These are phyloP conservation scores for Elymus sibiricus DNA, from an alignment of 176 grass and related monocot genomes.

Conservation along the genomic window DNA sequence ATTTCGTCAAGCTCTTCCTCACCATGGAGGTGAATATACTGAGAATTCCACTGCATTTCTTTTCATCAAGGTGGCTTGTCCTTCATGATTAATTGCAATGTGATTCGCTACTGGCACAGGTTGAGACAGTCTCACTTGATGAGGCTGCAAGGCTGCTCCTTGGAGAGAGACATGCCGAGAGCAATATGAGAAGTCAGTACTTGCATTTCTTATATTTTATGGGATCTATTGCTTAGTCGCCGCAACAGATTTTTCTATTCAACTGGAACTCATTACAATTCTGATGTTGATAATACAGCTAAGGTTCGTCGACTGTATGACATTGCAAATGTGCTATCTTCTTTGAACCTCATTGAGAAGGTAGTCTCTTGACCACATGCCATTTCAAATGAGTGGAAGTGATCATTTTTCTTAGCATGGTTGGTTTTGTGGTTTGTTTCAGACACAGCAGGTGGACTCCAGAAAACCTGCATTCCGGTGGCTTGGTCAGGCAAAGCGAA, in stretches of 20 bases:
- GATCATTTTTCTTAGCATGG: not conserved
- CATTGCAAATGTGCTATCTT: slow-evolving; percentile 90
- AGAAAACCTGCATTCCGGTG: slow-evolving; percentile 92
- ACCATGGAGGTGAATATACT: slow-evolving; percentile 56
- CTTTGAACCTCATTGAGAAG: slow-evolving; percentile 92
- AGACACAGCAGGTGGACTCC: slow-evolving; percentile 73
- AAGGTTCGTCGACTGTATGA: slow-evolving; percentile 88
- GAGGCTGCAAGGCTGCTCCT: slow-evolving; percentile 74
- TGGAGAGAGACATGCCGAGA: slow-evolving; percentile 62
- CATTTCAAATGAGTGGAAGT: not conserved
- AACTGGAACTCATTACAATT: slow-evolving; percentile 8
- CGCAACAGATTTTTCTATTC: not conserved
- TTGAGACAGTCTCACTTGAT: slow-evolving; percentile 34
- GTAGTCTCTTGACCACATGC: slow-evolving; percentile 19
- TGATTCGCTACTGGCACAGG: slow-evolving; percentile 31
- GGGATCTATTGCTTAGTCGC: not conserved
- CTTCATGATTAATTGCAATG: not conserved
- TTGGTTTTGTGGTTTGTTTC: slow-evolving; percentile 27
- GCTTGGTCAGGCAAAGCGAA: slow-evolving; percentile 59
- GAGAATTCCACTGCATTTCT: not conserved
- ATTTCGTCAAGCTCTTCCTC: slow-evolving; percentile 95
- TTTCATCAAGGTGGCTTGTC: not conserved
- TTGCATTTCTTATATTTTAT: slow-evolving; percentile 17
- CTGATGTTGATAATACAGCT: slow-evolving; percentile 43
- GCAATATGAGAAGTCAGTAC: slow-evolving; percentile 80